Conservation (phyloP, 2,329 filamentous ascomycete genomes). For the Helotiales sp. region DNA sequence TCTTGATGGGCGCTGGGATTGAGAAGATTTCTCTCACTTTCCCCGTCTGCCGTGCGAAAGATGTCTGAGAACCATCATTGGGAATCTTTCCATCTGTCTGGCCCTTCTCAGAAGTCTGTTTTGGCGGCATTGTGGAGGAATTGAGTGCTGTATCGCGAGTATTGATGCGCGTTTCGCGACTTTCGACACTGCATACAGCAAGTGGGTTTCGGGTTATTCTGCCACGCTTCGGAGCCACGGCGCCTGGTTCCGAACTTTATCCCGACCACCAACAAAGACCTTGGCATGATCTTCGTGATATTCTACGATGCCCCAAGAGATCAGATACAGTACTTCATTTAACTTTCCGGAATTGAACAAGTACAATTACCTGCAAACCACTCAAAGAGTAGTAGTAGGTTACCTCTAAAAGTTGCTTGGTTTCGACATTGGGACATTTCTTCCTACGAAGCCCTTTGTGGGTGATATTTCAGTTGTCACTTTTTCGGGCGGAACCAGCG, state of each 20-base stretch:
- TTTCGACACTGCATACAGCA: neutral
- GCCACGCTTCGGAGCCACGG: conserved; percentile 12
- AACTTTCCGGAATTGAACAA: neutral
- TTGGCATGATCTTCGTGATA: neutral
- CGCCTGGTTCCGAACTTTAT: conserved; percentile 4
- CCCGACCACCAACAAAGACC: neutral
- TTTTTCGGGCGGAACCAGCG: too few relatives aligned
- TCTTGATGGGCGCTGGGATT: conserved; percentile 76
- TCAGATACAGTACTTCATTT: too few relatives aligned
- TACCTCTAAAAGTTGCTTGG: too few relatives aligned
- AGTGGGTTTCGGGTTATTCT: conserved; percentile 8
- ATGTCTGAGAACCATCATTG: conserved; percentile 15
- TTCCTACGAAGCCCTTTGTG: too few relatives aligned
- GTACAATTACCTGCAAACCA: too few relatives aligned
- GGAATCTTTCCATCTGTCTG: neutral
- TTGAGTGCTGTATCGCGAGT: neutral
- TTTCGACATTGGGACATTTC: too few relatives aligned
- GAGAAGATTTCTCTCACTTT: conserved; percentile 38
- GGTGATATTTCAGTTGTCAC: too few relatives aligned
- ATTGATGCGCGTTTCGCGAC: conserved; percentile 12
- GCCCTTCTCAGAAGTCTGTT: conserved; percentile 14
- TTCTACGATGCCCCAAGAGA: neutral
- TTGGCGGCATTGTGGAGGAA: conserved; percentile 26
- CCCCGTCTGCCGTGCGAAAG: conserved; percentile 29
- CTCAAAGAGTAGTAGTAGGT: too few relatives aligned